These are phyloP conservation scores for Peterozyma xylosa DNA, from an alignment of 805 yeast genomes.

Conservation along the genomic window DNA sequence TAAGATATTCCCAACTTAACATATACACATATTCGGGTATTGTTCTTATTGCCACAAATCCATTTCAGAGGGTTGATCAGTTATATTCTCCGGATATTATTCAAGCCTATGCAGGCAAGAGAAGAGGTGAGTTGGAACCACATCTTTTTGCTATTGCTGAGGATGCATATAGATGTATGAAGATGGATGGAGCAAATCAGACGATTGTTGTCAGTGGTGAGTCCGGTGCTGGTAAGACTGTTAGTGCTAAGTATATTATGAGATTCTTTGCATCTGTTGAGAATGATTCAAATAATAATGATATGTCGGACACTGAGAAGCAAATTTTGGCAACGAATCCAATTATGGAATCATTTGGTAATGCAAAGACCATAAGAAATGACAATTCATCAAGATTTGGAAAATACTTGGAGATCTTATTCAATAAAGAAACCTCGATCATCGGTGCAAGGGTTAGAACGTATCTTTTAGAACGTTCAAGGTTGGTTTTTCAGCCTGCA, in stretches of 20 bases:
- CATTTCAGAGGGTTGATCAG: slow-evolving; percentile 88
- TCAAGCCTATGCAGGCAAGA: slow-evolving; percentile 88
- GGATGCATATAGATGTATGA: slow-evolving; percentile 95
- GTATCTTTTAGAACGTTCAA: slow-evolving; percentile 84
- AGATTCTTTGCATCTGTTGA: slow-evolving; percentile 96
- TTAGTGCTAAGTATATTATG: slow-evolving; percentile 95
- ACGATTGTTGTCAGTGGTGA: slow-evolving; percentile 71
- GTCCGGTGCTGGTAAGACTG: slow-evolving; percentile 95
- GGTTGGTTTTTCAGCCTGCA: slow-evolving; percentile 87
- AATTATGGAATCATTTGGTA: slow-evolving; percentile 96
- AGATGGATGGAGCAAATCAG: slow-evolving; percentile 85
- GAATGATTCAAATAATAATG: slow-evolving; percentile 36
- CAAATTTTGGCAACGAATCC: slow-evolving; percentile 96
- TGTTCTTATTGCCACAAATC: slow-evolving; percentile 92
- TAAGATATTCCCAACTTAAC: slow-evolving; percentile 81
- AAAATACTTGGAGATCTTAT: slow-evolving; percentile 86
- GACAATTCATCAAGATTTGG: slow-evolving; percentile 98
- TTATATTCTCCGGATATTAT: slow-evolving; percentile 87
- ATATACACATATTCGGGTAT: slow-evolving; percentile 96
- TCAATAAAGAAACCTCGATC: slow-evolving; percentile 66
- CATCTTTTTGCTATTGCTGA: slow-evolving; percentile 97
- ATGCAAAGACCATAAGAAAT: slow-evolving; percentile 94
- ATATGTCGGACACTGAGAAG: slow-evolving; percentile 86
- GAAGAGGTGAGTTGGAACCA: slow-evolving; percentile 93
- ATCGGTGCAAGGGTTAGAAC: slow-evolving; percentile 95